Base-by-base conservation (phyloP, 1,284 basidiomycete species). In the Ceratobasidium sp. region DNA sequence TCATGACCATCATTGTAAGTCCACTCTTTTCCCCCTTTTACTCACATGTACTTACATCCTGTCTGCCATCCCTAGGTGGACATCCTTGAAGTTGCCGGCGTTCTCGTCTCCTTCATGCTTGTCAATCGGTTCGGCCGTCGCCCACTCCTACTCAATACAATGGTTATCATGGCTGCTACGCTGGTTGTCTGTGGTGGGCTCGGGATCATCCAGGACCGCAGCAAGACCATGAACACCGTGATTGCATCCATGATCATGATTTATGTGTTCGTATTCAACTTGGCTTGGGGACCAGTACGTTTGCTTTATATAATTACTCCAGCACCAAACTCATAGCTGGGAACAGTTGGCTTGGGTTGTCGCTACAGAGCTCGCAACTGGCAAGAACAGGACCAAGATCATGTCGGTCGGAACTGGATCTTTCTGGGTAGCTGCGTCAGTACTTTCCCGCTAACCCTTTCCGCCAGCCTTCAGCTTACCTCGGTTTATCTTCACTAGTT, bases 181-280 rank as follows among this genome's bases (percentile, higher is more conserved):
- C 84, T 87, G 42, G 81, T 87, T 60, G 83, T 86, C 70, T 83
- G 84, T 56, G 86, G 85, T 42, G 82, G 81, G 40, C 82, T 87
- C 20, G 86, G 86, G 44, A 82, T 81, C 64, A 77, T 82, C 78
- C 77, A 78, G 20, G 33, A 73, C n/a, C 63, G 80, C 23, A 71
- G 61, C 53, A 78, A 80, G 39, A 40, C 78, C 23, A 40, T 77
- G 51, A 84, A 84, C 79, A 84, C 85, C 28, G 84, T 84, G 23
- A 84, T 87, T 63, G 86, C 85, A 33, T 86, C 86, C 42, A 86
- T 87, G 85, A 86, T 86, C 81, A 86, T 85, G 82, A 83, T 87
- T 72, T 87, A 85, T 81, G 85, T 83, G 79, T 86, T 86, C 81
- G 84, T 83, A 26, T 86, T 86, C 84, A 87, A 87, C 82, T 72